These are phyloP conservation scores for Mimosa bimucronata DNA, from an alignment of 306 rosid species.

Conservation along the genomic window DNA sequence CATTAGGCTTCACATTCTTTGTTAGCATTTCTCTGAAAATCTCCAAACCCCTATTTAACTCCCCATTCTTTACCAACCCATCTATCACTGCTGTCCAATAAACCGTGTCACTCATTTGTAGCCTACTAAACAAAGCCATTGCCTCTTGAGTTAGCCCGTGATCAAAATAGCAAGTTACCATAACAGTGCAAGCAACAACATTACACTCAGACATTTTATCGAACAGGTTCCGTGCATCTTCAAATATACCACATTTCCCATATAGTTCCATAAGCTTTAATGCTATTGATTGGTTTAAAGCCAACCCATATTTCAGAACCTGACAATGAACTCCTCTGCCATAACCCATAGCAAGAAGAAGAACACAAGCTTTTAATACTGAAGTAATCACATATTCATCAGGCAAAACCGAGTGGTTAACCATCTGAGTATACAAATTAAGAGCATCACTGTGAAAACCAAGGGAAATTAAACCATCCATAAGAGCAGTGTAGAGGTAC, in stretches of 20 bases:
- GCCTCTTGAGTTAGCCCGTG: slow-evolving; percentile 48
- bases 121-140: slow-evolving; percentile 28
- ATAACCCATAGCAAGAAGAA: slow-evolving; percentile 27
- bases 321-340: slow-evolving; percentile 51
- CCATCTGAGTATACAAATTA: slow-evolving; percentile 41
- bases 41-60: slow-evolving; percentile 42
- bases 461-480: slow-evolving; percentile 42
- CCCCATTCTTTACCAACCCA: slow-evolving; percentile 44
- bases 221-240: slow-evolving; percentile 41
- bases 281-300: slow-evolving; percentile 42
- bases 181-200: slow-evolving; percentile 43
- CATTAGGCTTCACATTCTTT: slow-evolving; percentile 41
- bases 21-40: slow-evolving; percentile 42
- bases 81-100: slow-evolving; percentile 40
- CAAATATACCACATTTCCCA: slow-evolving; percentile 44
- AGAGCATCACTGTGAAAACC: slow-evolving; percentile 43
- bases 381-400: slow-evolving; percentile 46
- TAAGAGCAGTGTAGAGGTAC: slow-evolving; percentile 55
- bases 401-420: slow-evolving; percentile 23
- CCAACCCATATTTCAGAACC: slow-evolving; percentile 48
- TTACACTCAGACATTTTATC: slow-evolving; percentile 53
- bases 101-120: slow-evolving; percentile 30
- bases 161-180: slow-evolving; percentile 40
- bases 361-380: slow-evolving; percentile 51
- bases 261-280: slow-evolving; percentile 48